Base-by-base conservation (phyloP, 2,329 filamentous ascomycete species). In the Raffaelea ambrosiae region DNA sequence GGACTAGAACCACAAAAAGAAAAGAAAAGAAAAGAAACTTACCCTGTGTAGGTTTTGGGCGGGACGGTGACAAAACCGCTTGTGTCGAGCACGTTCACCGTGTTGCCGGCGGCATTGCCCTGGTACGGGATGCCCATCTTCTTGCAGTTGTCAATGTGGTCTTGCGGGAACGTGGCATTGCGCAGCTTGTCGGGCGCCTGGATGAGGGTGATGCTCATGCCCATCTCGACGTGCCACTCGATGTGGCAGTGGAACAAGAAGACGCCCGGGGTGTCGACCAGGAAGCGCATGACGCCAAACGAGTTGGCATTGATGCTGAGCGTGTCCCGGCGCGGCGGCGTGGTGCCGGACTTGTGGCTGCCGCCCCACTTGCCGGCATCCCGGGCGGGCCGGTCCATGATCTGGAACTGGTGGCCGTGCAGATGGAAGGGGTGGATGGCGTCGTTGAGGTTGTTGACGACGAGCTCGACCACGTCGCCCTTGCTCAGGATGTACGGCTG, bases 71-170 rank as follows among this genome's bases (percentile, higher is more conserved):
- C 72, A 59, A 76, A 70, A 33, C 73, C 76, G 0, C 59, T 64
- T 3, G 77, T 66, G 55, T 86, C 74, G 2, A 78, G 63, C 3
- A 71, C 60, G 49, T 85, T 63, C 1, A 63, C 54, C 1, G 74
- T 79, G 52, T 84, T 84, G 1, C 79, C 84, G 0, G 78, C 84
- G 0, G 84, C 84, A 55, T 88, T 88, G 1, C 84, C 84, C 11
- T 59, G 55, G 2, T 65, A 72, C 1, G 76, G 73, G 2, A 74
- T 68, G 16, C 66, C 66, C 20, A 63, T 63, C 5, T 65, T 70
- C 14, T 66, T 61, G 56, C 73, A 76, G 33, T 62, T 62, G 20
- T 64, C 66, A 54, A 73, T 66, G 56, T 85, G 80, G 50, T 82
- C 72, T 23, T 71, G 60, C 0, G 82, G 82, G 40, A 88, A 76